These are phyloP conservation scores for Ampelomyces quisqualis DNA, from an alignment of 2,329 filamentous ascomycete genomes.

Conservation along the genomic window DNA sequence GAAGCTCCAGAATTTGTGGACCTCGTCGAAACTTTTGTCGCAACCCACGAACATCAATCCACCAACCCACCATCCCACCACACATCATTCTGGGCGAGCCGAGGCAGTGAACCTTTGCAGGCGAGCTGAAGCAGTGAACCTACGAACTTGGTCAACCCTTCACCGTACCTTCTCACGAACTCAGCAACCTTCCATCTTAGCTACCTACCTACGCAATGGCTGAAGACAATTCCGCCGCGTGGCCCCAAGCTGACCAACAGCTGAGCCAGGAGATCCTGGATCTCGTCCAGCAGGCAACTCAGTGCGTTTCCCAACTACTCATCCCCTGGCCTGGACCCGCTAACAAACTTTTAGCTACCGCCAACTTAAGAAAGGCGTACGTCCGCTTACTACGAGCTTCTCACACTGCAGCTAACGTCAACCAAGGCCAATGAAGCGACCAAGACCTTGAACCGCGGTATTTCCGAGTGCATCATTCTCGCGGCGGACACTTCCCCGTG, in stretches of 20 bases:
- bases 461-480: slow-evolving; percentile 83
- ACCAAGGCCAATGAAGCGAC: slow-evolving; percentile 63
- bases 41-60: slow-evolving; percentile 13
- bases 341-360: no score
- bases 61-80: slow-evolving; percentile 15
- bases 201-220: slow-evolving; percentile 20
- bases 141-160: slow-evolving; percentile 7
- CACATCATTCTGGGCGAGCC: slow-evolving; percentile 32
- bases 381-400: not conserved
- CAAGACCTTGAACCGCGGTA: slow-evolving; percentile 89
- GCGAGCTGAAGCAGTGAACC: slow-evolving; percentile 38
- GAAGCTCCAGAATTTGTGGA: slow-evolving; percentile 2
- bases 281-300: slow-evolving; percentile 33
- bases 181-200: no score
- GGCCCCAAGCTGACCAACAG: slow-evolving; percentile 51
- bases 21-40: not conserved
- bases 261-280: slow-evolving; percentile 49
- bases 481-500: slow-evolving; percentile 65
- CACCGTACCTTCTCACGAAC: no score
- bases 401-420: not conserved
- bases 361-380: slow-evolving; percentile 42
- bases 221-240: slow-evolving; percentile 37
- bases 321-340: no score
- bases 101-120: slow-evolving; percentile 36
- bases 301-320: no score